A percentile compares a stretch with the other conserved stretches of the same genome.
phyloP scores from a whole-genome alignment of 202 grass and related monocot genomes.

The Panicum hallii region DNA sequence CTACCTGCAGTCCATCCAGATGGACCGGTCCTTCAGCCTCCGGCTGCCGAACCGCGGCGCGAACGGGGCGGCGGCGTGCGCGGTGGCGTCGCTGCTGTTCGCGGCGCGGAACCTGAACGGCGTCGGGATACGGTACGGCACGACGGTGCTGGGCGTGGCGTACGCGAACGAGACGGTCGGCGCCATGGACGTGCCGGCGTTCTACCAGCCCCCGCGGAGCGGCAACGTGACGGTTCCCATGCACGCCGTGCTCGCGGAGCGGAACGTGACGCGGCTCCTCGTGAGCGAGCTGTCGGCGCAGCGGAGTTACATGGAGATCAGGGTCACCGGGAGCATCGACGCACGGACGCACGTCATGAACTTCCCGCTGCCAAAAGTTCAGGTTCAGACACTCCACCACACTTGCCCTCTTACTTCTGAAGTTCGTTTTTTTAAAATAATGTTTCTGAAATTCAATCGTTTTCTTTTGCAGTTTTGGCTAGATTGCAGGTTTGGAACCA shows the following conservation, averaged over 20 bases:
- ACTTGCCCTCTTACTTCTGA: neutral
- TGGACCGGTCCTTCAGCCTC: conserved; percentile 65
- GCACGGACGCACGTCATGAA: conserved; percentile 67
- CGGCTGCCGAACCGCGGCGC: conserved; percentile 6
- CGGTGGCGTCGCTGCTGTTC: conserved; percentile 71
- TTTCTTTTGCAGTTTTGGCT: conserved; percentile 61
- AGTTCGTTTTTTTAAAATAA: neutral
- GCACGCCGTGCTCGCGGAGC: conserved; percentile 62
- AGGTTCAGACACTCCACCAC: conserved; percentile 38
- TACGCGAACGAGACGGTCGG: conserved; percentile 62
- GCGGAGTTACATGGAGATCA: conserved; percentile 60
- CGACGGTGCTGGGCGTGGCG: conserved; percentile 53
- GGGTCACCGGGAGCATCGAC: conserved; percentile 56
- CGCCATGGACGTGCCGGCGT: conserved; percentile 62
- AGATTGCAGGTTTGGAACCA: conserved; percentile 77
- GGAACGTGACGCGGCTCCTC: conserved; percentile 58
- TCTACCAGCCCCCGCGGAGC: conserved; percentile 77
- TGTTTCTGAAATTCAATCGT: neutral
- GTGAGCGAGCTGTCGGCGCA: conserved; percentile 54
- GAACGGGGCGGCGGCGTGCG: conserved; percentile 47
- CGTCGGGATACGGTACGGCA: conserved; percentile 76
- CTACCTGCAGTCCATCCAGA: conserved; percentile 69
- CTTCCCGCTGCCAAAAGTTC: conserved; percentile 66
- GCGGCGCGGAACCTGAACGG: conserved; percentile 67
- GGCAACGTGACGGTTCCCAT: conserved; percentile 65